Evolutionary conservation across 1,284 basidiomycete species (phyloP).

Genomic region (Tilletia setariae): DNA sequence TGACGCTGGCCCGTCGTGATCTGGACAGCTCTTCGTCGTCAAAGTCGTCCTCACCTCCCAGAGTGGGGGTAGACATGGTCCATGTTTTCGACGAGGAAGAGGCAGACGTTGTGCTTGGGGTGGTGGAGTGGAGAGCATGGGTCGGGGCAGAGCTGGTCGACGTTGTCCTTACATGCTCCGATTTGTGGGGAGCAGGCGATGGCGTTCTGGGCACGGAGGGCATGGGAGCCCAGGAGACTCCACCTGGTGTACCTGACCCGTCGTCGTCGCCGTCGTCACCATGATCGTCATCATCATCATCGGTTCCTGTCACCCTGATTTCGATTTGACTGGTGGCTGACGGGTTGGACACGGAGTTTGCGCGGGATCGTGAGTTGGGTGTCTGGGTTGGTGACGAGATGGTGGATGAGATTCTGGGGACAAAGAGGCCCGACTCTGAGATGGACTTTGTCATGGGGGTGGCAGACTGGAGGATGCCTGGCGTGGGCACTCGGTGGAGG

Average conservation of each 20-base stretch:
- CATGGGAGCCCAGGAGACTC: slow-evolving; percentile 5
- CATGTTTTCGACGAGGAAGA: not conserved
- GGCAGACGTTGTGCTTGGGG: too few species aligned
- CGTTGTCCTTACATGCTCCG: too few species aligned
- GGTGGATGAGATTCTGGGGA: not conserved
- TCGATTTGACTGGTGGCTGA: too few species aligned
- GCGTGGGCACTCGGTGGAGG: not conserved
- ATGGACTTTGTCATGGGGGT: not conserved
- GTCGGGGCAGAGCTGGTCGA: too few species aligned
- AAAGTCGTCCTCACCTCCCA: not conserved
- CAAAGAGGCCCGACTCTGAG: not conserved
- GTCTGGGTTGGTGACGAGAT: not conserved
- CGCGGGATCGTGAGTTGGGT: too few species aligned
- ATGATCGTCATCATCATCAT: not conserved
- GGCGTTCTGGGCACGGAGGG: not conserved
- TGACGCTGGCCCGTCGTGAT: not conserved
- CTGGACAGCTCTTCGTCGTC: not conserved
- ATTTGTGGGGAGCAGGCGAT: too few species aligned
- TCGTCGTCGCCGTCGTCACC: not conserved
- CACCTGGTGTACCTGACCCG: not conserved
- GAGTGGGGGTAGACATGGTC: not conserved
- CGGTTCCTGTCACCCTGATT: not conserved
- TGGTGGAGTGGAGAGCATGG: too few species aligned
- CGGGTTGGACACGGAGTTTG: too few species aligned
- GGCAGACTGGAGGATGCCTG: slow-evolving; percentile 1